Evolutionary conservation across 2,329 filamentous ascomycete genomes (phyloP).

Genomic region (Phyllosticta ampelicida): DNA sequence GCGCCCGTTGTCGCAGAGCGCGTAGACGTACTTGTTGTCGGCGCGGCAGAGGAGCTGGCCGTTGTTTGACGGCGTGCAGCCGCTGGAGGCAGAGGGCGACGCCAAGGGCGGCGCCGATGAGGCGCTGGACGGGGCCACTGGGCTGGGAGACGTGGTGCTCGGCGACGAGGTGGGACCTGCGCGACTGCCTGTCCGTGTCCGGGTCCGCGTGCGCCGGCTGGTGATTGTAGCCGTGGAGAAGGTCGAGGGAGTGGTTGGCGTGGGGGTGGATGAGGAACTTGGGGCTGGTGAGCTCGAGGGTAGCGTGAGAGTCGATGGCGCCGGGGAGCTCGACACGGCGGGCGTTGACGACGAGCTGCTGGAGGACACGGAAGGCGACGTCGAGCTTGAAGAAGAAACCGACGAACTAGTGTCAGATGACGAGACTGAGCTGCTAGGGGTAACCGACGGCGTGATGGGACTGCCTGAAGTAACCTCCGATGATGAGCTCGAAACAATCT

Average conservation of each 20-base stretch:
- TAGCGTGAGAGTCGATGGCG: background rate
- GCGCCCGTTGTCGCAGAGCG: constrained; percentile 31
- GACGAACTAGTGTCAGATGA: background rate
- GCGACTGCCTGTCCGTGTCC: background rate
- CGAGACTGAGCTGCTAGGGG: background rate
- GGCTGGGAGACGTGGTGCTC: background rate
- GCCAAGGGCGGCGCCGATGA: background rate
- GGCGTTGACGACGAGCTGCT: too few relatives aligned
- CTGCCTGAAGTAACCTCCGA: background rate
- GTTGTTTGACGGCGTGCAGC: constrained; percentile 3
- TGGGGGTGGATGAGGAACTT: background rate
- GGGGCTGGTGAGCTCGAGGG: background rate
- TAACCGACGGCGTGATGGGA: background rate
- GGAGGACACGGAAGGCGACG: too few relatives aligned
- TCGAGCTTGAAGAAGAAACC: background rate
- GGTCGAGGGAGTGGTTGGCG: background rate
- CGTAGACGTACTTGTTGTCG: background rate
- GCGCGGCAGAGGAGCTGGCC: background rate
- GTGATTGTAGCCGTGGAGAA: background rate
- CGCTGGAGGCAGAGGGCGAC: background rate
- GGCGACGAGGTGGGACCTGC: too few relatives aligned
- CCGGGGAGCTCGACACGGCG: background rate
- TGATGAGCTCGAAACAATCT: background rate
- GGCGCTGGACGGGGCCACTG: background rate
- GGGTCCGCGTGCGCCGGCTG: background rate